These are phyloP conservation scores for Senecio squalidus DNA, from an alignment of 140 eudicot genomes.

Conservation along the genomic window DNA sequence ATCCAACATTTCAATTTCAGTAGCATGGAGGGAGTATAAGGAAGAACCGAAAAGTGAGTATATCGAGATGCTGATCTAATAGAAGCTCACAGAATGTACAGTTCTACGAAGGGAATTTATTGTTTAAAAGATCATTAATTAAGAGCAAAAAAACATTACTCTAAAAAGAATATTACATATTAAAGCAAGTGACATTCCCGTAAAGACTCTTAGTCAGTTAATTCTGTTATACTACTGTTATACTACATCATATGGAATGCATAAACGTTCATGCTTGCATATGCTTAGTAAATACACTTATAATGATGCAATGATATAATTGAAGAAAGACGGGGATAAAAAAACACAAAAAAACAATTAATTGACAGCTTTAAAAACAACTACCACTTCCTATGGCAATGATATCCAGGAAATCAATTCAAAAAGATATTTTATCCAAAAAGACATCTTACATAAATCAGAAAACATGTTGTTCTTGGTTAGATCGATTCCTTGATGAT, in stretches of 20 bases:
- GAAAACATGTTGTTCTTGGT: constrained; percentile 40
- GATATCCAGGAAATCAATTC: constrained; percentile 1
- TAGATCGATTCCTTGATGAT: constrained; percentile 33
- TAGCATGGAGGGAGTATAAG: constrained; percentile 1
- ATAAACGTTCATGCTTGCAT: too few relatives aligned
- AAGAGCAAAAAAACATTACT: not conserved
- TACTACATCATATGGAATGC: too few relatives aligned
- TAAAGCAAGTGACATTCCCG: not conserved
- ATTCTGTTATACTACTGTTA: not conserved
- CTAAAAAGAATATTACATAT: not conserved
- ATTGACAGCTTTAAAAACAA: not conserved
- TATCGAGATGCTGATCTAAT: not conserved
- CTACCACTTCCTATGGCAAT: not conserved
- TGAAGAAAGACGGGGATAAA: not conserved
- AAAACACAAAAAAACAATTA: not conserved
- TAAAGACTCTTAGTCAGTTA: not conserved
- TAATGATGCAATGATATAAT: not conserved
- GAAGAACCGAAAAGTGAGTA: not conserved
- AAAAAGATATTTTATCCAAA: not conserved
- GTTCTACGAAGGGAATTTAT: not conserved
- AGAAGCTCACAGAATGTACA: constrained; percentile 1
- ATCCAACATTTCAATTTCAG: not conserved
- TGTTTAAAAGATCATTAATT: not conserved
- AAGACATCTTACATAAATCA: constrained; percentile 44
- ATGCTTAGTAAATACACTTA: not conserved